Evolutionary conservation across 768 basidiomycete genomes (phyloP).

Genomic region (Suillus subluteus): DNA sequence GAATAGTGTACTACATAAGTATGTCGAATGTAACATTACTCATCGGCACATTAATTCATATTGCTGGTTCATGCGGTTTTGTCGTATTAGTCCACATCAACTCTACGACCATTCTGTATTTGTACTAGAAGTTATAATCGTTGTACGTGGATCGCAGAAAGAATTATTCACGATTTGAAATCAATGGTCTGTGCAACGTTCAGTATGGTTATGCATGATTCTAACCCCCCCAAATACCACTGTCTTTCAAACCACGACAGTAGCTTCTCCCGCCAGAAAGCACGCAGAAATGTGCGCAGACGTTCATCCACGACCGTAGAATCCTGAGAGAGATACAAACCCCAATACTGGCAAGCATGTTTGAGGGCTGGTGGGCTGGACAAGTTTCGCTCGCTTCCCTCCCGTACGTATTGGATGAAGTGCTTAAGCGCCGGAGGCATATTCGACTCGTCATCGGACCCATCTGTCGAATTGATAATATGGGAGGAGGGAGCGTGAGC

Average conservation of each 20-base stretch:
- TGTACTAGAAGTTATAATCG: no score
- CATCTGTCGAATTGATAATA: neutral
- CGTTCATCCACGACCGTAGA: neutral
- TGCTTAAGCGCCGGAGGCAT: neutral
- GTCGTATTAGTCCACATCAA: no score
- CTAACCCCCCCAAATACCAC: neutral
- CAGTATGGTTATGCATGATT: neutral
- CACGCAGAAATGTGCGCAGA: neutral
- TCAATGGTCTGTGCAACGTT: neutral
- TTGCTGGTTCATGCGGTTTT: no score
- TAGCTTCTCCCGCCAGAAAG: neutral
- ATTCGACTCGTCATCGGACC: neutral
- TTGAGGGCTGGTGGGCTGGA: neutral
- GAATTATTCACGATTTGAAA: neutral
- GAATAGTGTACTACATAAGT: no score
- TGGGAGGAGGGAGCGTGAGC: neutral
- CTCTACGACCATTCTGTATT: no score
- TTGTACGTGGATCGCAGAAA: no score
- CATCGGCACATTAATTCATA: no score
- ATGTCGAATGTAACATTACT: no score
- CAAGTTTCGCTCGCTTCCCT: neutral
- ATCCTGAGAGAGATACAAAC: neutral
- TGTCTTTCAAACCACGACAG: slow-evolving; percentile 1
- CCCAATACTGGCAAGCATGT: neutral
- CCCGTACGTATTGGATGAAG: neutral